Percentiles rank a stretch among this genome's conserved stretches.
phyloP scores from a whole-genome alignment of 208 protist genomes.

The Leishmania braziliensis region DNA sequence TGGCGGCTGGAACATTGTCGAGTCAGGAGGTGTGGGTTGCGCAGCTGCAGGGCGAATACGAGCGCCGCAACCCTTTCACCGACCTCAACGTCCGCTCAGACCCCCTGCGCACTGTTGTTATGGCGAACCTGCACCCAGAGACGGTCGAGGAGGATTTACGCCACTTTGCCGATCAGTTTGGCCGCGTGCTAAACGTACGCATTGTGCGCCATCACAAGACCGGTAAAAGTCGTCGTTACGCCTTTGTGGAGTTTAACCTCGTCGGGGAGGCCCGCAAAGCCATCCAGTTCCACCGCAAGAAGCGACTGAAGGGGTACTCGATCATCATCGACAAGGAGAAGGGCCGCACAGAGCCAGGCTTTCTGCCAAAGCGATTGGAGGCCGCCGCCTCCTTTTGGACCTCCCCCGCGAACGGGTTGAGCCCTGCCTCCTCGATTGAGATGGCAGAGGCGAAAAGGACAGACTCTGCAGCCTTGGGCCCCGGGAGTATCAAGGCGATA shows the following conservation, averaged over 20 bases:
- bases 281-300: conserved; percentile 47
- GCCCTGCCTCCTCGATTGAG: not conserved
- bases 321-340: conserved; percentile 76
- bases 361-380: conserved; percentile 68
- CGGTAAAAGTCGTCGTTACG: conserved; percentile 73
- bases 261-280: conserved; percentile 71
- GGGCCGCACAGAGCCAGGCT: conserved; percentile 59
- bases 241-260: conserved; percentile 82
- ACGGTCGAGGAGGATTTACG: conserved; percentile 81
- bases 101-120: conserved; percentile 63
- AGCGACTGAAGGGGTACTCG: conserved; percentile 60
- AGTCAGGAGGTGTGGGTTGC: conserved; percentile 29
- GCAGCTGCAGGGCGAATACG: conserved; percentile 27
- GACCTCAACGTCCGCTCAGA: conserved; percentile 75
- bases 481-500: not conserved
- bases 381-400: conserved; percentile 22
- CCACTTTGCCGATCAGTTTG: conserved; percentile 84
- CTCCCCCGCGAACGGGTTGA: not conserved
- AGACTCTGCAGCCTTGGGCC: not conserved
- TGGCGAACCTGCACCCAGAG: conserved; percentile 67
- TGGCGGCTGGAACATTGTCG: not conserved
- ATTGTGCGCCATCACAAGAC: conserved; percentile 63
- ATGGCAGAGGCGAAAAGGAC: not conserved
- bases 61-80: conserved; percentile 45
- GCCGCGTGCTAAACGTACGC: conserved; percentile 66